Evolutionary conservation across 176 grass and related monocot genomes (phyloP), one percentile per base, ranked within the genome.

Genomic region (Sorghum bicolor): DNA sequence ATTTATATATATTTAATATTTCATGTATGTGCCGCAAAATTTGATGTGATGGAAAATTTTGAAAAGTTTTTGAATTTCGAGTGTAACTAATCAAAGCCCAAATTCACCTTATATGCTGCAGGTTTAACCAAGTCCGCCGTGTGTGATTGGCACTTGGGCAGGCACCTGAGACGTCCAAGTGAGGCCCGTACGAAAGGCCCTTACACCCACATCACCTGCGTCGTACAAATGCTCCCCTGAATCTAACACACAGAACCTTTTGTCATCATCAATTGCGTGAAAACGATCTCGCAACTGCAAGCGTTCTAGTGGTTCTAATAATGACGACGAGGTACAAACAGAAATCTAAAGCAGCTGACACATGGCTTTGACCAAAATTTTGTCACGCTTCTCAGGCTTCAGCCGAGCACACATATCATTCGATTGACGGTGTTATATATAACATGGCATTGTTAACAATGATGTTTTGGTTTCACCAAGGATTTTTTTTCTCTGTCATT

Each of bases 141-240:
- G 67, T 20, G 36, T 40, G 34, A n/a, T 5, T 25, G 31, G 12
- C 32, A 16, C 2, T 38, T 24, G 34, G 47, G 22, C 33, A 61
- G 50, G 50, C 20, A 22, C 52, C 34, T 25, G 6, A 25, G 74
- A 61, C 52, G 45, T 19, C 14, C 17, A 8, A 41, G 14, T 24
- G 43, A 10, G 2, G 6, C 28, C 76, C 40, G 77, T 66, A 14
- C 39, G 19, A 30, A n/a, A 67, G 28, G 41, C 22, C 29, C 5
- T 1, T 7, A 8, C 29, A 64, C 24, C 16, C 77, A 50, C 63
- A 79, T 64, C 77, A 50, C 62, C 77, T 67, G 77, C 41, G 29
- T 43, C 63, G 78, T 80, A 34, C 78, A 50, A 24, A 67, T 67
- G 63, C 41, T 79, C 28, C 45, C 77, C 29, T 44, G 40, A 14